phyloP scores from a whole-genome alignment of 106 monocot species.

The Platanthera zijinensis region DNA sequence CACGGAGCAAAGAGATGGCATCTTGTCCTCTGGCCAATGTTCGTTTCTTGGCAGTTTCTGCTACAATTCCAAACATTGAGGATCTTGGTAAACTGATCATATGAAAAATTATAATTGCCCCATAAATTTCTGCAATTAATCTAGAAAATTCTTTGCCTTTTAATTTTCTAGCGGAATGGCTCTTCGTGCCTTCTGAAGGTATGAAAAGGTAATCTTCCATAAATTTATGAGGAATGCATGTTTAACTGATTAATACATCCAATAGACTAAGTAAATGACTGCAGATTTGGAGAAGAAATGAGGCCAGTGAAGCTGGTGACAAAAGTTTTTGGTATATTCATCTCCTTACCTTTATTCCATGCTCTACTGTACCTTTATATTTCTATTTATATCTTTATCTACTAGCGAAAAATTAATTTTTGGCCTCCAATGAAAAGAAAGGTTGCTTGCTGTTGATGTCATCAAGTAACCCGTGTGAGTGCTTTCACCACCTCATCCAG shows the following conservation, averaged over 20 bases:
- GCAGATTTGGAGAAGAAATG: conserved; percentile 98
- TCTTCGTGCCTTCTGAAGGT: conserved; percentile 68
- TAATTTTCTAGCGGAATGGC: conserved; percentile 74
- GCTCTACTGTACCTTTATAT: neutral
- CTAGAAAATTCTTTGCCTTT: conserved; percentile 3
- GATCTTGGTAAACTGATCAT: conserved; percentile 54
- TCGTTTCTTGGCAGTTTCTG: conserved; percentile 89
- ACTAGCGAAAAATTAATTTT: neutral
- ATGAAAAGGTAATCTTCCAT: conserved; percentile 68
- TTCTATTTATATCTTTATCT: neutral
- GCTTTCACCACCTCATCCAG: no score
- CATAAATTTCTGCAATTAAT: neutral
- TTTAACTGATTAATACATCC: neutral
- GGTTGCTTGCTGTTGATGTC: neutral
- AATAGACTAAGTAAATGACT: conserved; percentile 7
- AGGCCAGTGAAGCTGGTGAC: conserved; percentile 92
- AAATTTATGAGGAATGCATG: neutral
- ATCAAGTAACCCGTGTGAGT: no score
- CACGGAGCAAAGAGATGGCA: conserved; percentile 55
- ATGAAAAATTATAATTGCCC: neutral
- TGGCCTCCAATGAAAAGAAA: neutral
- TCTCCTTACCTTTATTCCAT: neutral
- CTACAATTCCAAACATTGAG: conserved; percentile 95
- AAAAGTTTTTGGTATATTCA: conserved; percentile 78
- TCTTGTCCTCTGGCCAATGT: conserved; percentile 53